Base-by-base conservation (phyloP, 371 early-diverging fungal species). In the Apophysomyces variabilis region DNA sequence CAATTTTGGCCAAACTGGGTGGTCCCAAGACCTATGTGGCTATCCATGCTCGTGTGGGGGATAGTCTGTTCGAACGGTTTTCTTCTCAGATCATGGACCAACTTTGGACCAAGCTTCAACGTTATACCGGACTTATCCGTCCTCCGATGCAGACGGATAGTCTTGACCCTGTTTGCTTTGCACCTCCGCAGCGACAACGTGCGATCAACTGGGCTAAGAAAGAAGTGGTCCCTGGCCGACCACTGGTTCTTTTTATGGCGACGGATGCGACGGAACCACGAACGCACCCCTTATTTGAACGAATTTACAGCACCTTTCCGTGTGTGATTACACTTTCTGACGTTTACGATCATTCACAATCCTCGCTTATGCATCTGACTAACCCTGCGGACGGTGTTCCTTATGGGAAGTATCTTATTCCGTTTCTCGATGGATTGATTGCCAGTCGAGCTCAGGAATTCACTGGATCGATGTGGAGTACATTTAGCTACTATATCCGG, bases 41-140 rank as follows among this genome's bases (percentile, higher is more conserved):
- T 0, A 58, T 85, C 16, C 86, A 88, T 66, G 73, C 83, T 8
- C 77, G 86, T 35, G 72, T 87, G 5, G 78, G 84, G 16, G 88
- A 87, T 62, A 72, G 80, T 46, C 80, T 83, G 39, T 87, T 87
- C 72, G 72, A 69, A 35, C 77, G 74, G 4, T 70, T 71, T 38
- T 71, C 79, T 12, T 46, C 58, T 1, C 73, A 79, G 8, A 77
- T 71, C 36, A 71, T 75, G 75, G 69, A 58, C 11, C 66, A 69
- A 14, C 62, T 75, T 11, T 71, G 71, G 71, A n/a, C 44, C 4
- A 64, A 77, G 38, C 45, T 80, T 12, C 72, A 76, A 59, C 62
- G 58, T 47, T 80, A 77, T 43, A 64, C 64, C 50, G 66, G 65
- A 8, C 67, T 72, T 56, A 66, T 80, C 41, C 4, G 18, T 11